Conservation (phyloP, 2,329 filamentous ascomycete genomes). For the Fusarium longipes region DNA sequence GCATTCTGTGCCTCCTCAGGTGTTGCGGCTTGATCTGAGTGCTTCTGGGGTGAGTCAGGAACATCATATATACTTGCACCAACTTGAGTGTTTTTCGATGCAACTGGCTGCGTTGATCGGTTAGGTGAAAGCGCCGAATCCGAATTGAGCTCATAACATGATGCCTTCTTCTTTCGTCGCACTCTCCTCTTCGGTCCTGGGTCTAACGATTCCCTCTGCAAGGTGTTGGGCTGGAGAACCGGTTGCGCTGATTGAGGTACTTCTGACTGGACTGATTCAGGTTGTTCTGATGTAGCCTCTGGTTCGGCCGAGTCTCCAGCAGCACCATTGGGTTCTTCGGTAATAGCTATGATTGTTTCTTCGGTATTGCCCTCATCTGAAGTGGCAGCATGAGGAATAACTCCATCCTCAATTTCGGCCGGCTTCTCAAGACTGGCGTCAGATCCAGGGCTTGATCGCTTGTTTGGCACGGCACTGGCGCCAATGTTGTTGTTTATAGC, state of each 20-base stretch:
- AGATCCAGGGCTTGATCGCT: background rate
- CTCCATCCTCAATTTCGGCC: background rate
- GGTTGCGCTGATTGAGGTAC: background rate
- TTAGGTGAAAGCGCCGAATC: conserved; percentile 9
- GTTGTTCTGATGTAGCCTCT: background rate
- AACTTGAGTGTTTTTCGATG: background rate
- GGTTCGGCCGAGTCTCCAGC: background rate
- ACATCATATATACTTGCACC: background rate
- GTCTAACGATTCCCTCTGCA: background rate
- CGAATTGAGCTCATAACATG: conserved; percentile 16
- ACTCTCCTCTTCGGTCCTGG: background rate
- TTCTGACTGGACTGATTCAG: background rate
- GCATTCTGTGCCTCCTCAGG: background rate
- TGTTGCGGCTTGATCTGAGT: background rate
- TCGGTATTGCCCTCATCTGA: background rate
- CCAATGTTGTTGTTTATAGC: conserved; percentile 30
- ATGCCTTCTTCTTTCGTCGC: conserved; percentile 26
- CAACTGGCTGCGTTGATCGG: background rate
- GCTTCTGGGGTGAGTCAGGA: background rate
- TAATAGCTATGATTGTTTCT: background rate
- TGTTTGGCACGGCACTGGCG: background rate
- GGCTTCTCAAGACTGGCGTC: background rate
- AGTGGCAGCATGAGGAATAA: background rate
- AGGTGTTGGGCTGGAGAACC: background rate
- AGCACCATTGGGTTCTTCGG: background rate